Evolutionary conservation across 768 basidiomycete species (phyloP), one percentile per base, ranked within the genome.

Genomic region (Mycena haematopus): DNA sequence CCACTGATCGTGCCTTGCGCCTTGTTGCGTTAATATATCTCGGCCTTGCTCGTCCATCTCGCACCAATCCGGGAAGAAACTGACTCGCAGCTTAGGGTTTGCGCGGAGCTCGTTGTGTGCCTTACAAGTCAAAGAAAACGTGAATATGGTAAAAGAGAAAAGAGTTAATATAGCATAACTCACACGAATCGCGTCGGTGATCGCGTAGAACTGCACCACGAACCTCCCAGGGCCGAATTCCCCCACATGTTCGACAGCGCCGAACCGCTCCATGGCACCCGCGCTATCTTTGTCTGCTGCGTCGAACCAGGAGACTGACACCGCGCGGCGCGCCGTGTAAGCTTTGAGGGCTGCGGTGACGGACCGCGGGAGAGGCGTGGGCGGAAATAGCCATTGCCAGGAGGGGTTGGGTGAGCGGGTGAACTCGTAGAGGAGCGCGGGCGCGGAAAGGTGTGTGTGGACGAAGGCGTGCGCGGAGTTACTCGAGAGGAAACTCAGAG

Each of bases 31-130:
- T n/a, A 56, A 33, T 11, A 24, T 13, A 27, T 6, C n/a, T 13
- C 58, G 50, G 10, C 19, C 50, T 0, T 33, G 13, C 15, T 25
- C 24, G 46, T 24, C 29, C 33, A 56, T 33, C 36, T 63, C 62
- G 45, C 62, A 63, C 51, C 29, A 56, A 38, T 63, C 62, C 7
- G 62, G 31, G 29, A 58, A 63, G 35, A 25, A 63, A 8, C 24
- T 24, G 50, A 54, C 31, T 15, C 19, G 11, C 5, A 58, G 11
- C 9, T 38, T 22, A 1, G 13, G 24, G 15, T 58, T 51, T 1
- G 36, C n/a, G 9, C 44, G 2, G 7, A 53, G 25, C 14, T 14
- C 51, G 1, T 6, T 25, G 35, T 57, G 44, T 19, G 62, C 62
- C 62, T 63, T n/a, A 6, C 21, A 45, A 15, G 6, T 24, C 4